Percentiles rank a stretch among this genome's conserved stretches.
Conservation (phyloP, 352 stramenopile genomes). For the Blastocystis sp. region DNA sequence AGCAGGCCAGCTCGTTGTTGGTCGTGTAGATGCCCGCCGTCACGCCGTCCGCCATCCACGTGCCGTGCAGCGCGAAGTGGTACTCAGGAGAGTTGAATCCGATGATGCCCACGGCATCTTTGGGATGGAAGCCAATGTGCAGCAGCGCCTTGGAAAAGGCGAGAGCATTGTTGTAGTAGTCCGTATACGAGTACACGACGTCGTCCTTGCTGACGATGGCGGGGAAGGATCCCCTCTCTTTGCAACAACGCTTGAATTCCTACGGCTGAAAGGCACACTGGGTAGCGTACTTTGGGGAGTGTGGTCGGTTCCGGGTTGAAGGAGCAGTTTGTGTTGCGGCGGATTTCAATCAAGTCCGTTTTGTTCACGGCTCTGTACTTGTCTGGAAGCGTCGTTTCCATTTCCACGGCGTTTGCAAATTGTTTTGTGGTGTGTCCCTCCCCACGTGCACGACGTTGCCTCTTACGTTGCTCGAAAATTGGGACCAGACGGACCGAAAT, state of each 20-base stretch:
- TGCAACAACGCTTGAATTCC: constrained; percentile 36
- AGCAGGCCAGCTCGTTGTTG: constrained; percentile 83
- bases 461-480: background rate
- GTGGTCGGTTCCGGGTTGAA: constrained; percentile 68
- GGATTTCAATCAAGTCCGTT: constrained; percentile 59
- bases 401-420: background rate
- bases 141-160: constrained; percentile 78
- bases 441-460: background rate
- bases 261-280: background rate
- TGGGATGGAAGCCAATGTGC: constrained; percentile 77
- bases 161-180: constrained; percentile 57
- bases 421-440: background rate
- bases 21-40: constrained; percentile 92
- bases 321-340: constrained; percentile 19
- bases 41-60: constrained; percentile 86
- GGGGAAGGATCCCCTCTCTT: background rate
- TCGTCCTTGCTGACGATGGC: constrained; percentile 68
- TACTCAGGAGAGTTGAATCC: constrained; percentile 87
- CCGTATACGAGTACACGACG: constrained; percentile 31
- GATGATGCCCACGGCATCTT: constrained; percentile 83
- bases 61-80: constrained; percentile 85
- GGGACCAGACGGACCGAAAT: background rate
- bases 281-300: constrained; percentile 13
- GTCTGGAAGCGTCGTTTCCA: constrained; percentile 48
- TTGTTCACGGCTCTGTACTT: constrained; percentile 58